A percentile compares a stretch with the other conserved stretches of the same genome.
Conservation (phyloP, 306 rosid species). For the Dryas alaskensis region DNA sequence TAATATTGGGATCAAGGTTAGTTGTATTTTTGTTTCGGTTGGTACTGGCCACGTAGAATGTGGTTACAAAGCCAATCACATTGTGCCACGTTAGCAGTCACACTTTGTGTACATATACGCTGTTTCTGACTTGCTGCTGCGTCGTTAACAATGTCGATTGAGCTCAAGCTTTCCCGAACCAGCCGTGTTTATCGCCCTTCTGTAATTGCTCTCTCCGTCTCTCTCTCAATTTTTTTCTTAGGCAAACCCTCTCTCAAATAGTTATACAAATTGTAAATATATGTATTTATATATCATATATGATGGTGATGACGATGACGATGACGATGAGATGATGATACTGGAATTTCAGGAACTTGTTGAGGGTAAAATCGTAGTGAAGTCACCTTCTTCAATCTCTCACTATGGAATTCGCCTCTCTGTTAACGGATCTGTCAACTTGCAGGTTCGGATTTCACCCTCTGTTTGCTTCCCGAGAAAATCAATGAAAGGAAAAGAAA, state of each 20-base stretch:
- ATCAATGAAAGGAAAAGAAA: not conserved
- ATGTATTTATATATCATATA: not conserved
- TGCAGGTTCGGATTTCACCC: slow-evolving; percentile 54
- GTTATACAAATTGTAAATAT: not conserved
- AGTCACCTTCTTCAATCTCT: slow-evolving; percentile 61
- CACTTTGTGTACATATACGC: not conserved
- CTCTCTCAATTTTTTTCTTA: not conserved
- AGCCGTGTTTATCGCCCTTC: slow-evolving; percentile 81
- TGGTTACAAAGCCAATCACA: not conserved
- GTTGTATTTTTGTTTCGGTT: not conserved
- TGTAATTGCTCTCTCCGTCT: slow-evolving; percentile 34
- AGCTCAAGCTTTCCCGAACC: slow-evolving; percentile 67
- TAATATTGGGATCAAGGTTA: not conserved
- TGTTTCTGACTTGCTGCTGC: not conserved
- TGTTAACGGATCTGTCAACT: slow-evolving; percentile 71
- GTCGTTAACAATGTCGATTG: slow-evolving; percentile 54
- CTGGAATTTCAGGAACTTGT: slow-evolving; percentile 62
- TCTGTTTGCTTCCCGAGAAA: slow-evolving; percentile 21
- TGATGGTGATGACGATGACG: not conserved
- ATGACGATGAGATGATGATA: not conserved
- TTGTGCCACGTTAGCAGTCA: not conserved
- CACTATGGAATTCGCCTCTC: slow-evolving; percentile 73
- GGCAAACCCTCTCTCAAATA: not conserved
- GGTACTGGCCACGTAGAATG: slow-evolving; percentile 10
- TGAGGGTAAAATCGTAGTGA: slow-evolving; percentile 64